Base-by-base conservation (phyloP, 1,284 basidiomycete genomes). In the Quambalaria eucalypti region DNA sequence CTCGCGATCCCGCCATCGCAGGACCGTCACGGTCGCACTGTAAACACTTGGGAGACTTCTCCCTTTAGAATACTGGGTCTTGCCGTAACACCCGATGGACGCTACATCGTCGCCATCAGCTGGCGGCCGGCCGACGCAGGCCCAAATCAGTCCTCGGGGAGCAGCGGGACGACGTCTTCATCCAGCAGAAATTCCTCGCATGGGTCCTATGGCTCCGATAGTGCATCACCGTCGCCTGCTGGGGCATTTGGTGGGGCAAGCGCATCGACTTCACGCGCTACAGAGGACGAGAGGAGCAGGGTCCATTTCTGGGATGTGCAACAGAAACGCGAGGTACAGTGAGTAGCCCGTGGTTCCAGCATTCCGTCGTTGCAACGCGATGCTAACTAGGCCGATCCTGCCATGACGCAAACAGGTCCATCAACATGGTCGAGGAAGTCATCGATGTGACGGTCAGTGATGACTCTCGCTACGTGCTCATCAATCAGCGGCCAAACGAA, bases 51-150 rank as follows among this genome's bases (percentile, higher is more conserved):
- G 85, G 80, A 80, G 9, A 79, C 81, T 29, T 82, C 83, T n/a
- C 81, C 85, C n/a, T 86, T 90, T 64, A 87, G 93, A 58, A 82
- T 98, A 62, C 85, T 86, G 14, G 89, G 91, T 72, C 83, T 96
- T 65, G 85, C 86, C 49, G 81, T 96, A 60, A 86, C 91, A 12
- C 88, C 90, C 12, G 88, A 96, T 76, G 84, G 85, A 60, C 81
- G 82, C 54, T 84, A 85, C 54, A 79, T 98, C 52, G 84, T 98
- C 26, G 87, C 86, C 16, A 82, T 90, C 47, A 90, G 64, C 47
- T 50, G 42, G 42, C 16, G 42, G 25, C 25, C 42, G 25, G 19
- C 42, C 5, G 25, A 23, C 42, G 16, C 42, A 6, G 12, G 42
- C 19, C 25, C 60, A 2, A 55, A 61, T 26, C 54, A 58, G 31